A percentile compares a stretch with the other conserved stretches of the same genome.
phyloP scores from a whole-genome alignment of 1,284 basidiomycete genomes.

The Sanghuangporus weigelae region DNA sequence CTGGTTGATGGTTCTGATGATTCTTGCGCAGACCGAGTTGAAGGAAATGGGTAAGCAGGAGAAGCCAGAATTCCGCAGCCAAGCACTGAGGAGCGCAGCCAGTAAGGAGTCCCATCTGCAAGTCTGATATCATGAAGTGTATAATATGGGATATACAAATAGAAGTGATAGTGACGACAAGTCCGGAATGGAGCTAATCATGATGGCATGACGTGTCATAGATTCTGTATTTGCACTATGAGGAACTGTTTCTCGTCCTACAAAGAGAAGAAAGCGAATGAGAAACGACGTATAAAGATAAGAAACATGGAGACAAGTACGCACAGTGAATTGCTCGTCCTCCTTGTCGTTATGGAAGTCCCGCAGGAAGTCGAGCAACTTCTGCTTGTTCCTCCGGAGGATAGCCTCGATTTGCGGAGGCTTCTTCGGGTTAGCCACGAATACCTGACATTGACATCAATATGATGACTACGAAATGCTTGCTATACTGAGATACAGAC shows the following conservation, averaged over 20 bases:
- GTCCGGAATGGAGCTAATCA: neutral
- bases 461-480: neutral
- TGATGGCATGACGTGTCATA: conserved; percentile 35
- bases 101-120: neutral
- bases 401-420: conserved; percentile 92
- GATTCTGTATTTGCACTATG: conserved; percentile 81
- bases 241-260: conserved; percentile 96
- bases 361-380: conserved; percentile 84
- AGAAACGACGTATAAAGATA: neutral
- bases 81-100: neutral
- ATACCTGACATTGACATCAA: conserved; percentile 54
- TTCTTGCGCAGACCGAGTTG: no score
- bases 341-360: conserved; percentile 99
- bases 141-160: neutral
- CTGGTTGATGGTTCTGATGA: no score
- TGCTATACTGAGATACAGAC: conserved; percentile 37
- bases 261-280: neutral
- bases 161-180: no score
- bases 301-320: conserved; percentile 23
- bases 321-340: conserved; percentile 89
- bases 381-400: conserved; percentile 89
- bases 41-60: no score
- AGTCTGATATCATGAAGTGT: neutral
- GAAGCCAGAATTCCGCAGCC: neutral
- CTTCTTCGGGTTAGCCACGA: conserved; percentile 99